Base-by-base conservation (phyloP, 2,329 filamentous ascomycete species). In the Penicillium sp. region DNA sequence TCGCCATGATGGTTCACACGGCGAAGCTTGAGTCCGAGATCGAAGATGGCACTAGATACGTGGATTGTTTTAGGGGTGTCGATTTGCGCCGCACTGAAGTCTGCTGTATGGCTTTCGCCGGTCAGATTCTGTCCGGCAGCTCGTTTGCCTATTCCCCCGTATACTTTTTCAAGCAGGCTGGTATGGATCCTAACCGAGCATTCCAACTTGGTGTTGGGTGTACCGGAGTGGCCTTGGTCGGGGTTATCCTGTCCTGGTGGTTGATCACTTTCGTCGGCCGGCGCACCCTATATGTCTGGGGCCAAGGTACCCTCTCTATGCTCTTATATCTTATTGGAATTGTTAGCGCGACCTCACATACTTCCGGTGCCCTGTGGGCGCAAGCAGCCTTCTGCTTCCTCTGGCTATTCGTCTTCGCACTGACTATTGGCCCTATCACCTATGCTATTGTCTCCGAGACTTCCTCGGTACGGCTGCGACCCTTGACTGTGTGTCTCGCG, bases 401-500 rank as follows among this genome's bases (percentile, higher is more conserved):
- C 53, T 85, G 82, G 68, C 83, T 82, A 0, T 83, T 86, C 52
- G 76, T 81, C 2, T 86, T 86, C 68, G 82, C 82, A 63, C 77
- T 82, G 57, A 82, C 82, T 1, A 78, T 86, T 12, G 85, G 84
- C 0, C 83, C 84, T 0, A 79, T 84, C 7, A 81, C 81, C 4
- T 86, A 84, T 69, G 78, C 79, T 0, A 73, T 86, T 42, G 74
- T 84, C 10, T 79, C 83, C 0, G 84, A 86, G 63, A 77, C 82
- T 4, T 83, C 83, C 0, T 84, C 83, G 0, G 82, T 81, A 0
- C 78, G 84, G 10, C 79, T 86, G 34, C 81, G 83, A 55, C 77
- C 80, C n/a, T 82, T 85, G 74, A 84, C 83, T 0, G 81, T 85
- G 12, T 82, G 81, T 7, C 71, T 86, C 22, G 83, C 82, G 0